Conservation (phyloP, 148 eudicot species). For the Nepenthes mirabilis region DNA sequence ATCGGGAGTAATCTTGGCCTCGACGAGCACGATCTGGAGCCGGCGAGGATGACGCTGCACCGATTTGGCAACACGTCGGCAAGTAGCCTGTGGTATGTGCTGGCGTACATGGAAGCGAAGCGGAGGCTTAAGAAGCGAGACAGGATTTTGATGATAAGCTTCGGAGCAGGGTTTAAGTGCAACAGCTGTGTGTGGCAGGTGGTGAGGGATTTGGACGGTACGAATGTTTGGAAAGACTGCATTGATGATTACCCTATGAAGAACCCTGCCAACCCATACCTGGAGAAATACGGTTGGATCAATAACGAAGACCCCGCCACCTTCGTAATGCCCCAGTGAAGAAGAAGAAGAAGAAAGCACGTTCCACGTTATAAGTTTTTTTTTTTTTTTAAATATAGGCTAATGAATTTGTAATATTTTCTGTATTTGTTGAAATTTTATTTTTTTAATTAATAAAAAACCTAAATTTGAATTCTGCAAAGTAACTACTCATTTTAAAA, state of each 20-base stretch:
- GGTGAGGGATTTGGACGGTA: conserved; percentile 36
- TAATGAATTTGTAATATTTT: too few species aligned
- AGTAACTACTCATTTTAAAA: too few species aligned
- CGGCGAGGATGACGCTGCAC: conserved; percentile 56
- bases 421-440: too few species aligned
- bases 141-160: conserved; percentile 38
- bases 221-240: conserved; percentile 45
- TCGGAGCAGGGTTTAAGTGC: conserved; percentile 63
- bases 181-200: conserved; percentile 75
- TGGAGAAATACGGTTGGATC: conserved; percentile 63
- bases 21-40: conserved; percentile 31
- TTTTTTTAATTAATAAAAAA: too few species aligned
- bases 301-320: conserved; percentile 26
- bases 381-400: too few species aligned
- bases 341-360: not conserved
- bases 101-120: conserved; percentile 54
- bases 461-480: too few species aligned
- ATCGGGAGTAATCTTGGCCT: conserved; percentile 28
- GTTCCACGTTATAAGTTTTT: too few species aligned
- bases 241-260: conserved; percentile 36
- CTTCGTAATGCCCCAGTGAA: conserved; percentile 16
- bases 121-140: conserved; percentile 40
- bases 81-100: conserved; percentile 50
- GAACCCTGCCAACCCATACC: conserved; percentile 32
- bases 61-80: conserved; percentile 55